phyloP scores from a whole-genome alignment of 345 rosid genomes.

The Gossypium raimondii region DNA sequence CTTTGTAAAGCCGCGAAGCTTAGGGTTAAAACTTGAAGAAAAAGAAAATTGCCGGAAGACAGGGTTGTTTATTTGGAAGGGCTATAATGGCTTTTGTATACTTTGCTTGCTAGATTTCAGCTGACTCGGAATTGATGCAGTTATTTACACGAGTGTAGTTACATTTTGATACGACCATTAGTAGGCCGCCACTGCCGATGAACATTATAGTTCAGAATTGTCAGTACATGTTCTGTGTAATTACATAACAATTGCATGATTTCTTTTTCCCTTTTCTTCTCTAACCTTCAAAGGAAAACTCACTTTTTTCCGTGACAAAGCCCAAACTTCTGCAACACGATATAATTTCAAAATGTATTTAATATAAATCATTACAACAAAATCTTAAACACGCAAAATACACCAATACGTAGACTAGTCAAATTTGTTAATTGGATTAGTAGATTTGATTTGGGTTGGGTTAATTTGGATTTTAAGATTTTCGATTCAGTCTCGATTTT shows the following conservation, averaged over 20 bases:
- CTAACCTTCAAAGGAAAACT: neutral
- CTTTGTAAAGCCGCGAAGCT: constrained; percentile 36
- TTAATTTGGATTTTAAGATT: too few relatives aligned
- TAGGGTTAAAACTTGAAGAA: constrained; percentile 7
- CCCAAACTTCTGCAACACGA: too few relatives aligned
- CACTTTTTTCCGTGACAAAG: too few relatives aligned
- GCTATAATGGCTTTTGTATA: constrained; percentile 19
- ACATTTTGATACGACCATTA: neutral
- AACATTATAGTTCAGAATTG: neutral
- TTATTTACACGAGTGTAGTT: constrained; percentile 1
- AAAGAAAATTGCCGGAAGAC: constrained; percentile 10
- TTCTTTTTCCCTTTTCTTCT: neutral
- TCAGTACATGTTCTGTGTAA: neutral
- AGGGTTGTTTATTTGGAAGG: constrained; percentile 12
- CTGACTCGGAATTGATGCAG: neutral
- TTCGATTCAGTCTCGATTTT: too few relatives aligned
- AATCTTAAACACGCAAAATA: too few relatives aligned
- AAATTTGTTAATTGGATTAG: too few relatives aligned
- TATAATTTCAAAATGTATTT: too few relatives aligned
- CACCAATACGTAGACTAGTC: too few relatives aligned
- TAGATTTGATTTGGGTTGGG: too few relatives aligned
- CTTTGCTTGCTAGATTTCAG: constrained; percentile 20
- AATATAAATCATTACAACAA: too few relatives aligned
- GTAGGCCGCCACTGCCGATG: neutral
- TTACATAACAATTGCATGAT: neutral